These are phyloP conservation scores for Dentipellis sp. DNA, from an alignment of 768 basidiomycete species.

Conservation along the genomic window DNA sequence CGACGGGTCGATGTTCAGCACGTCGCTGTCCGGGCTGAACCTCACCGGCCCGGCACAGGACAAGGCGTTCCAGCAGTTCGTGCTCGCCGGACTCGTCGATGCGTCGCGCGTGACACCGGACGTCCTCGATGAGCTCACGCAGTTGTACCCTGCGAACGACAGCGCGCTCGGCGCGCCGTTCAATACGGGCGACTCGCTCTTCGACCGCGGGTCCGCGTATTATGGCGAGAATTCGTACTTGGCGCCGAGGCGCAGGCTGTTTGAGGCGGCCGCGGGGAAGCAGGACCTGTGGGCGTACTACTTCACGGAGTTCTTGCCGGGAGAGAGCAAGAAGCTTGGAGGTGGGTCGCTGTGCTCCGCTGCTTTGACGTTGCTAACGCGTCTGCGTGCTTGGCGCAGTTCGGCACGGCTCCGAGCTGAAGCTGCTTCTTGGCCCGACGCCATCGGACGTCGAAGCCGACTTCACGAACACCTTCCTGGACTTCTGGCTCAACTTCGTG, in stretches of 20 bases:
- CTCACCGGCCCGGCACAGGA: conserved; percentile 32
- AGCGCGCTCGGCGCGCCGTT: conserved; percentile 31
- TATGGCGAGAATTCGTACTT: conserved; percentile 53
- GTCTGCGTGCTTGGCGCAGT: conserved; percentile 21
- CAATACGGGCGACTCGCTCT: conserved; percentile 51
- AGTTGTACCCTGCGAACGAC: conserved; percentile 40
- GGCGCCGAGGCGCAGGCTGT: conserved; percentile 38
- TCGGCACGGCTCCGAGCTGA: conserved; percentile 39
- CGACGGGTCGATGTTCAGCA: conserved; percentile 41
- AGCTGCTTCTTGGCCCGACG: conserved; percentile 38
- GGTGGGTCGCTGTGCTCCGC: conserved; percentile 24
- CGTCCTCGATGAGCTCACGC: conserved; percentile 28
- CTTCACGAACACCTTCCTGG: conserved; percentile 39
- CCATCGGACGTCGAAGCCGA: conserved; percentile 28
- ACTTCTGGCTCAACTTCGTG: conserved; percentile 49
- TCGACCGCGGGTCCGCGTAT: conserved; percentile 46
- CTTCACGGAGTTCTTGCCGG: conserved; percentile 52
- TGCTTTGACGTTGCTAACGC: neutral
- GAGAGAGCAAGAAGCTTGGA: conserved; percentile 36
- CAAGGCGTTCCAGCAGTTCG: conserved; percentile 36
- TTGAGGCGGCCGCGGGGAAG: conserved; percentile 33
- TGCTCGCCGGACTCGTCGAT: conserved; percentile 42
- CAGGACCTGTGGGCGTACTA: conserved; percentile 46
- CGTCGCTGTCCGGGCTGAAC: conserved; percentile 27
- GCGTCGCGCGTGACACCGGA: conserved; percentile 36